Evolutionary conservation across 164 flowering plant genomes (phyloP).

Genomic region (Piper longum): DNA sequence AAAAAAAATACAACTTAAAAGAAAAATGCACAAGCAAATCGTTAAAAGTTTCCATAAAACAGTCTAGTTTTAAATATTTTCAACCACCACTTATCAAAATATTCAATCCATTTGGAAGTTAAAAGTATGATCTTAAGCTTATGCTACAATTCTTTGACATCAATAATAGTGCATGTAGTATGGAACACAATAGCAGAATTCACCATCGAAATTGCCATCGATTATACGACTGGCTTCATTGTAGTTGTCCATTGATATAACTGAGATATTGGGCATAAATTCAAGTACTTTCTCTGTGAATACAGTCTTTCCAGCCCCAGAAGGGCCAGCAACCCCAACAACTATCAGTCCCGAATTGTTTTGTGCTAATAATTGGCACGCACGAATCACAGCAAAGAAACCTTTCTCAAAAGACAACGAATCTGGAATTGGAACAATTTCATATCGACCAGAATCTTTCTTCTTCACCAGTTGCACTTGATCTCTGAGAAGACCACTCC

Average conservation of each 20-base stretch:
- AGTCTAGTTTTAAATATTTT: too few species aligned
- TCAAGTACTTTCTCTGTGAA: conserved; percentile 83
- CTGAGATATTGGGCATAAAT: conserved; percentile 85
- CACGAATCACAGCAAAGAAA: conserved; percentile 77
- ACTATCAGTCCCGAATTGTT: conserved; percentile 77
- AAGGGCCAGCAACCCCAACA: conserved; percentile 90
- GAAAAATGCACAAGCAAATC: too few species aligned
- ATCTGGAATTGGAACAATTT: conserved; percentile 60
- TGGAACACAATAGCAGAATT: background rate
- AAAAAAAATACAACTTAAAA: too few species aligned
- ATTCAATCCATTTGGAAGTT: too few species aligned
- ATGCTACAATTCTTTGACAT: too few species aligned
- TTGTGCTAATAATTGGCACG: conserved; percentile 78
- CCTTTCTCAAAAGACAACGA: conserved; percentile 85
- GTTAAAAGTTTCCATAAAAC: too few species aligned
- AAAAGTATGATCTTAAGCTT: too few species aligned
- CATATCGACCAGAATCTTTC: conserved; percentile 60
- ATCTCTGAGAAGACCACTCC: conserved; percentile 64
- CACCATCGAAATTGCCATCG: conserved; percentile 99
- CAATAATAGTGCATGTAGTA: background rate
- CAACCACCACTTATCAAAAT: too few species aligned
- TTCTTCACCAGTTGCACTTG: conserved; percentile 64
- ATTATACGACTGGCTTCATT: conserved; percentile 83
- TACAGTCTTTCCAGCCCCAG: conserved; percentile 95
- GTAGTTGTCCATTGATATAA: conserved; percentile 92